Evolutionary conservation across 1,284 basidiomycete species (phyloP).

Genomic region (Anthracocystis walkeri): DNA sequence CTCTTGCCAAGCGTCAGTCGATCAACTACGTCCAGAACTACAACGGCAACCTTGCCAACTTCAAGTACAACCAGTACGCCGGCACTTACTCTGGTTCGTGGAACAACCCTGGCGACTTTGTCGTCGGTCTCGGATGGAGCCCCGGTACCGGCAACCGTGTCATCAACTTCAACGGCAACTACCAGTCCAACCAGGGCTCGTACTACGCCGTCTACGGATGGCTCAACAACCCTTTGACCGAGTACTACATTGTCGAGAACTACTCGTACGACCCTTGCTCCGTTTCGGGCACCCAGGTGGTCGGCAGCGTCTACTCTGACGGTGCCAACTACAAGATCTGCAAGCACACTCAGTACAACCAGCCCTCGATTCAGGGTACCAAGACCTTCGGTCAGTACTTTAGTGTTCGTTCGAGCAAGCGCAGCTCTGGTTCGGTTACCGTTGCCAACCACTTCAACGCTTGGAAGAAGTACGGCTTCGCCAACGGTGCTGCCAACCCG

Average conservation of each 20-base stretch:
- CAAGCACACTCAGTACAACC: slow-evolving; percentile 44
- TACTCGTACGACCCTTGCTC: slow-evolving; percentile 42
- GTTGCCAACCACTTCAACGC: slow-evolving; percentile 39
- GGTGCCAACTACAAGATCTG: slow-evolving; percentile 40
- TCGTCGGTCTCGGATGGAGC: slow-evolving; percentile 37
- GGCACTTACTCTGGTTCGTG: slow-evolving; percentile 33
- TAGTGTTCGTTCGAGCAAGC: slow-evolving; percentile 27
- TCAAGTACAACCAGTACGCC: slow-evolving; percentile 25
- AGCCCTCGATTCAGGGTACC: slow-evolving; percentile 48
- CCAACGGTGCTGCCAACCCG: slow-evolving; percentile 27
- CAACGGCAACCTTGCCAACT: slow-evolving; percentile 36
- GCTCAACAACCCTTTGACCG: slow-evolving; percentile 38
- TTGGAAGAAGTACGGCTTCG: slow-evolving; percentile 40
- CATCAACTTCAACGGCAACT: slow-evolving; percentile 36
- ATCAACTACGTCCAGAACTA: slow-evolving; percentile 48
- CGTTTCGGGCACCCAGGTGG: slow-evolving; percentile 6
- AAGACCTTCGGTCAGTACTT: slow-evolving; percentile 44
- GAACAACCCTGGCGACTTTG: slow-evolving; percentile 39
- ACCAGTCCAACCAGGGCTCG: slow-evolving; percentile 26
- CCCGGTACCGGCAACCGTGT: slow-evolving; percentile 17
- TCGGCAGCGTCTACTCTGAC: slow-evolving; percentile 35
- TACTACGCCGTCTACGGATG: slow-evolving; percentile 47
- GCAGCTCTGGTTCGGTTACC: slow-evolving; percentile 33
- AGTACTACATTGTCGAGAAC: slow-evolving; percentile 49
- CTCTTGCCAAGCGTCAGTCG: slow-evolving; percentile 27